A percentile compares a stretch with the other conserved stretches of the same genome.
Conservation (phyloP, 1,139 yeast genomes). For the Yamadazyma mexicana region DNA sequence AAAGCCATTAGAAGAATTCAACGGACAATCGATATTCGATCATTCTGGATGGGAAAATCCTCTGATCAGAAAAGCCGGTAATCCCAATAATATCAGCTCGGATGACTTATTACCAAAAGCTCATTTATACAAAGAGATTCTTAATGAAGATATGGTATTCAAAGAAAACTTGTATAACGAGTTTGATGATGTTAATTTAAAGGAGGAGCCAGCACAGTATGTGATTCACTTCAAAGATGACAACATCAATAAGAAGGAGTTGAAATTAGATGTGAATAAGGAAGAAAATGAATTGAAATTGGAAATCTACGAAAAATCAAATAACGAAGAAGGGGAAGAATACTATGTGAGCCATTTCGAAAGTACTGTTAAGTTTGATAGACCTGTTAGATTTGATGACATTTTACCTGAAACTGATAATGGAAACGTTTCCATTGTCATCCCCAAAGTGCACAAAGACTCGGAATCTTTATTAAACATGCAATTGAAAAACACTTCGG, state of each 20-base stretch:
- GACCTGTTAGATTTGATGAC: conserved; percentile 22
- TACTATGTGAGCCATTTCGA: conserved; percentile 20
- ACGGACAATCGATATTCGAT: conserved; percentile 17
- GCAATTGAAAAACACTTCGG: conserved; percentile 18
- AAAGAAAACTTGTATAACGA: conserved; percentile 19
- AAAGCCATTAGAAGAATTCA: conserved; percentile 11
- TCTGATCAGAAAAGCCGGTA: conserved; percentile 13
- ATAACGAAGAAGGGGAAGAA: conserved; percentile 18
- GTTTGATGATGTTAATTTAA: conserved; percentile 23
- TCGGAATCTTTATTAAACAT: conserved; percentile 20
- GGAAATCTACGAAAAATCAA: conserved; percentile 17
- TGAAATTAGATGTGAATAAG: conserved; percentile 25
- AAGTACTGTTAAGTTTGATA: conserved; percentile 24
- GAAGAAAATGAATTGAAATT: conserved; percentile 25
- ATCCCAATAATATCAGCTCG: conserved; percentile 17
- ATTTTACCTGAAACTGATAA: conserved; percentile 22
- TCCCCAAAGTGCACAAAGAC: conserved; percentile 28
- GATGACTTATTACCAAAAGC: conserved; percentile 18
- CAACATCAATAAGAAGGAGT: conserved; percentile 22
- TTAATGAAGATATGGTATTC: conserved; percentile 17
- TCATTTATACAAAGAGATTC: conserved; percentile 16
- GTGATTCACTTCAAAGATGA: conserved; percentile 22
- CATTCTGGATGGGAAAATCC: conserved; percentile 19
- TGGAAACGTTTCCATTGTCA: conserved; percentile 20
- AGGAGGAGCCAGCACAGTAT: conserved; percentile 24